Conservation (phyloP, 345 rosid species). For the Syzygium jambos region DNA sequence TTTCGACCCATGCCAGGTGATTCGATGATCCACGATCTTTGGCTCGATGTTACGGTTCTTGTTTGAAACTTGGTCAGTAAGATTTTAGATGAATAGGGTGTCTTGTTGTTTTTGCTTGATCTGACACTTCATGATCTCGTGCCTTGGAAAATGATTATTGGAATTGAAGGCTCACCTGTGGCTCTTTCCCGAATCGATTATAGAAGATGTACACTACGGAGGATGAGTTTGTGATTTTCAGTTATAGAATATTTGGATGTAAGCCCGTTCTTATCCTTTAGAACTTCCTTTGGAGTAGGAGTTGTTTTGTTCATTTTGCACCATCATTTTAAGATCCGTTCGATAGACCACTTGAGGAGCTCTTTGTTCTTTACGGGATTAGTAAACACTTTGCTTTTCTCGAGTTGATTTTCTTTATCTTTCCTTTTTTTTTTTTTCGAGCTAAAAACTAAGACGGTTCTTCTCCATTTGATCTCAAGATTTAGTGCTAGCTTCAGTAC, state of each 20-base stretch:
- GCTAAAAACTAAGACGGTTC: not conserved
- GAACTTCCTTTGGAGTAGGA: not conserved
- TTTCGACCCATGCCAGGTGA: not conserved
- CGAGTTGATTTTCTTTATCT: not conserved
- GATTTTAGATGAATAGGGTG: not conserved
- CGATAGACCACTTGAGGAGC: not conserved
- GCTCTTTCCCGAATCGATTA: not conserved
- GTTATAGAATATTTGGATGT: not conserved
- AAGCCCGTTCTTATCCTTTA: not conserved
- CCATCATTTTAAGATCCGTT: not conserved
- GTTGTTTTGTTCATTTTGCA: not conserved
- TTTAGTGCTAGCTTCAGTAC: not conserved
- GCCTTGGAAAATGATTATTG: not conserved
- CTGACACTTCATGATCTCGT: not conserved
- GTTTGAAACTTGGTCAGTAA: not conserved
- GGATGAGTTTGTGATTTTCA: not conserved
- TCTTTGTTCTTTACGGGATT: not conserved
- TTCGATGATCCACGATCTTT: not conserved
- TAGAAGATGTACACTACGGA: not conserved
- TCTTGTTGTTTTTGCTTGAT: not conserved
- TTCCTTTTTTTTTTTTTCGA: not conserved
- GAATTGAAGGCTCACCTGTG: not conserved
- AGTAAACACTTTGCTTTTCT: not conserved
- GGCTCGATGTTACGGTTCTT: not conserved
- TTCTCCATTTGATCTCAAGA: not conserved